These are phyloP conservation scores for Chaetomium globosum DNA, from an alignment of 2,329 filamentous ascomycete genomes.

Conservation along the genomic window DNA sequence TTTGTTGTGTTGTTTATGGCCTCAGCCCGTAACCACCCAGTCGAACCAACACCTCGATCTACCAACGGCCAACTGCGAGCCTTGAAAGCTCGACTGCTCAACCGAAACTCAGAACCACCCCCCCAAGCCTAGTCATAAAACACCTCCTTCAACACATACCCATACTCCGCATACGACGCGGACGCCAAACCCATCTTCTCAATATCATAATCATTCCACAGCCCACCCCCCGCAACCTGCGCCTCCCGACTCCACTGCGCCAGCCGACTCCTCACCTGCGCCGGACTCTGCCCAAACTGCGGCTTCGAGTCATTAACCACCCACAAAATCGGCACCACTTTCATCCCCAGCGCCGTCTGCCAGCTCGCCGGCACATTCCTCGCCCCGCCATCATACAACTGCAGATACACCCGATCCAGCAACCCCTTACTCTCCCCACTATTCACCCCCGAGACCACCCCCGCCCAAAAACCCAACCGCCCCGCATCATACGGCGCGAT, in stretches of 20 bases:
- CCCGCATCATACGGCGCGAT: constrained; percentile 49
- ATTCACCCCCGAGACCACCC: constrained; percentile 41
- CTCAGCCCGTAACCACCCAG: background rate
- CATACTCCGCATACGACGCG: constrained; percentile 44
- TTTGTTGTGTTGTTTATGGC: too few relatives aligned
- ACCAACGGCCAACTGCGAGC: too few relatives aligned
- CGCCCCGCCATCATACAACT: constrained; percentile 51
- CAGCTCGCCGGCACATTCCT: constrained; percentile 46
- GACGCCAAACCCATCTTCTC: constrained; percentile 50
- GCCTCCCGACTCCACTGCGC: constrained; percentile 40
- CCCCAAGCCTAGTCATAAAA: background rate
- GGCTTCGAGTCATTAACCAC: constrained; percentile 53
- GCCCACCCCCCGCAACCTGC: constrained; percentile 46
- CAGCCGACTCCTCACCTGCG: constrained; percentile 45
- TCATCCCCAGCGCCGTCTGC: constrained; percentile 45
- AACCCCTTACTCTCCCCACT: constrained; percentile 34
- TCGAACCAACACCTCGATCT: background rate
- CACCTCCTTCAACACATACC: constrained; percentile 32
- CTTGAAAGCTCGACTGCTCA: too few relatives aligned
- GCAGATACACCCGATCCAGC: constrained; percentile 41
- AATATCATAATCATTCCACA: constrained; percentile 53
- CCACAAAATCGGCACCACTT: constrained; percentile 50
- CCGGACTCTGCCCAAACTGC: constrained; percentile 43
- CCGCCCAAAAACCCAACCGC: constrained; percentile 42
- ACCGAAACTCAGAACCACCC: background rate